Evolutionary conservation across 2,329 filamentous ascomycete species (phyloP).

Genomic region (Colletotrichum australisinense): DNA sequence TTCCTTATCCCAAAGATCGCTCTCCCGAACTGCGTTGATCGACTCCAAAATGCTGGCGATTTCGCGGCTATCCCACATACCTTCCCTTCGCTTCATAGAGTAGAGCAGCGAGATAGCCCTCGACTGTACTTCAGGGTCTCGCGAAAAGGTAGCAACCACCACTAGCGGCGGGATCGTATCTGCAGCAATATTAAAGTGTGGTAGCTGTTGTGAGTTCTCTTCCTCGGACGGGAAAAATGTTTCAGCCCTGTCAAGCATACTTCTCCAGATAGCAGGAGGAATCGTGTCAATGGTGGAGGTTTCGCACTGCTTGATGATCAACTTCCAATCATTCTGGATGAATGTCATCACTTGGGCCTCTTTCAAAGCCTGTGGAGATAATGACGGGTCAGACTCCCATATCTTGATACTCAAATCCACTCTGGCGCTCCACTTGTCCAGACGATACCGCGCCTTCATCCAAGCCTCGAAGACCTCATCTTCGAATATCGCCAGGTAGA

Average conservation of each 20-base stretch:
- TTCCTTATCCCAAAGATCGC: no score
- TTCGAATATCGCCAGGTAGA: background rate
- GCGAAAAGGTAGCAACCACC: background rate
- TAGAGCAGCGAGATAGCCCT: constrained; percentile 32
- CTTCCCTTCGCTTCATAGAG: constrained; percentile 36
- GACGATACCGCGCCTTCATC: background rate
- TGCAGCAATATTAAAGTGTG: constrained; percentile 11
- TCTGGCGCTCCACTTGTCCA: background rate
- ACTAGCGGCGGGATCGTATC: constrained; percentile 8
- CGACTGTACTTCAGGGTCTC: background rate
- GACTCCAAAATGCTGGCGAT: background rate
- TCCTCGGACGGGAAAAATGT: background rate
- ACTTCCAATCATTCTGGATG: background rate
- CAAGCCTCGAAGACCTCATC: constrained; percentile 1
- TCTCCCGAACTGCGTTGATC: no score
- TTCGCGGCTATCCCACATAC: constrained; percentile 39
- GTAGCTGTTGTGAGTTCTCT: background rate
- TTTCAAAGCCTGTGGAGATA: background rate
- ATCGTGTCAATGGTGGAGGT: background rate
- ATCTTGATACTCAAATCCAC: background rate
- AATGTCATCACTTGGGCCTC: background rate
- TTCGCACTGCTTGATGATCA: background rate
- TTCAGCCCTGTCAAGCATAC: background rate
- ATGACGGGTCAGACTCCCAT: background rate
- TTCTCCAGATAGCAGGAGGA: background rate